These are phyloP conservation scores for Phylloporus arenicola DNA, from an alignment of 768 basidiomycete genomes.

Conservation along the genomic window DNA sequence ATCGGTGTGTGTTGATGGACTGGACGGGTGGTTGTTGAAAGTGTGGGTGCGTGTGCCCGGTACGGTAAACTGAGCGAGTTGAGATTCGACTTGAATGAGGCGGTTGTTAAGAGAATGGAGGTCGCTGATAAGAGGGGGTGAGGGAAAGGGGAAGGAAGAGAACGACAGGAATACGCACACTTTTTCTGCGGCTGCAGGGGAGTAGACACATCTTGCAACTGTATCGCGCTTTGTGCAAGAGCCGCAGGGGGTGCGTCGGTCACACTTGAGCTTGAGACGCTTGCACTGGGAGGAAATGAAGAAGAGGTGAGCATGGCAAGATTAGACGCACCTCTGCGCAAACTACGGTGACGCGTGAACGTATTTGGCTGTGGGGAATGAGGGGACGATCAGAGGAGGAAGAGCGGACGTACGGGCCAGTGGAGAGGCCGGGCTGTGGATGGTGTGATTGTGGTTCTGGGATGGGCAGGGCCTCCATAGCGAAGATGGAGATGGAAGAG, in stretches of 20 bases:
- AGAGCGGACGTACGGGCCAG: slow-evolving; percentile 30
- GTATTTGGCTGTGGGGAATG: slow-evolving; percentile 47
- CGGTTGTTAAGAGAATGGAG: slow-evolving; percentile 81
- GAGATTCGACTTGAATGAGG: slow-evolving; percentile 62
- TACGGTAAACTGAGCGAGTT: slow-evolving; percentile 44
- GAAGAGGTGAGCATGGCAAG: background rate
- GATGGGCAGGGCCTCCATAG: slow-evolving; percentile 18
- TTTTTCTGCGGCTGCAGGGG: slow-evolving; percentile 81
- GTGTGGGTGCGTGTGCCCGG: slow-evolving; percentile 25
- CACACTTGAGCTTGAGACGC: slow-evolving; percentile 82
- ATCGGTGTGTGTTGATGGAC: slow-evolving; percentile 13
- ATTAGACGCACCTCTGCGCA: slow-evolving; percentile 64
- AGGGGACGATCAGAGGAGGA: slow-evolving; percentile 2
- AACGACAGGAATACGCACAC: slow-evolving; percentile 44
- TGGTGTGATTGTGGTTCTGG: slow-evolving; percentile 16
- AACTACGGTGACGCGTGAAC: slow-evolving; percentile 74
- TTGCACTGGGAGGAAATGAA: slow-evolving; percentile 55
- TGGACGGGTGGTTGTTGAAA: slow-evolving; percentile 10
- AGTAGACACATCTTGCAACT: slow-evolving; percentile 66
- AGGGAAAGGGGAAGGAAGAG: too few relatives aligned
- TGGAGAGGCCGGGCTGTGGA: slow-evolving; percentile 15
- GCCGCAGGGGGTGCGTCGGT: slow-evolving; percentile 70
- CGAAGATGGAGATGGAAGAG: background rate
- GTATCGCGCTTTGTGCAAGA: slow-evolving; percentile 79
- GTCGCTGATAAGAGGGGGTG: slow-evolving; percentile 41